Evolutionary conservation across 2,329 filamentous ascomycete genomes (phyloP).

Genomic region (Fusarium redolens): DNA sequence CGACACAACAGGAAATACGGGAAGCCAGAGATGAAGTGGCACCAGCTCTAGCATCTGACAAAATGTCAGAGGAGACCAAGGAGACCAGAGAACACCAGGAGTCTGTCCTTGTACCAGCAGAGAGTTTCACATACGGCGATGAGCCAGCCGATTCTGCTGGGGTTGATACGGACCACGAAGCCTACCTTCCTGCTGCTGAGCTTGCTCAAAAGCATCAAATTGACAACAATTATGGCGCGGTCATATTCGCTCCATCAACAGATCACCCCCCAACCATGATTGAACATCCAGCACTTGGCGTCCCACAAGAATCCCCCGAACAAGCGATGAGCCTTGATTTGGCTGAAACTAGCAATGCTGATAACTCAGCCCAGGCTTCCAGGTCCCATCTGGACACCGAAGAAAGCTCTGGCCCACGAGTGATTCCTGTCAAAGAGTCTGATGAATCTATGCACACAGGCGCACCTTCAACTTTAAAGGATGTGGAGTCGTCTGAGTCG

Average conservation of each 20-base stretch:
- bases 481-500: background rate
- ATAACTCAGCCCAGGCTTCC: background rate
- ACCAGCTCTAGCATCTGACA: background rate
- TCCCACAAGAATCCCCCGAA: background rate
- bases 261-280: background rate
- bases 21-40: background rate
- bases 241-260: background rate
- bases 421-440: background rate
- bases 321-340: background rate
- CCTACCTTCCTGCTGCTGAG: background rate
- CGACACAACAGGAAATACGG: background rate
- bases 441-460: background rate
- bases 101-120: background rate
- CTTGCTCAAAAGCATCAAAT: background rate
- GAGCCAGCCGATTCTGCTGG: background rate
- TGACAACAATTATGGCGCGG: background rate
- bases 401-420: background rate
- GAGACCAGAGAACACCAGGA: conserved; percentile 4
- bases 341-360: background rate
- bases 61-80: conserved; percentile 17
- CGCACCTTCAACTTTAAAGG: background rate
- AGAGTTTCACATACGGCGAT: background rate
- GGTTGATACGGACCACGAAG: background rate
- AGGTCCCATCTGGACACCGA: background rate
- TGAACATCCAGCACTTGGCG: background rate